Evolutionary conservation across 495 filamentous ascomycete species (phyloP), one percentile per base, ranked within the genome.

Genomic region (Xylaria cubensis): DNA sequence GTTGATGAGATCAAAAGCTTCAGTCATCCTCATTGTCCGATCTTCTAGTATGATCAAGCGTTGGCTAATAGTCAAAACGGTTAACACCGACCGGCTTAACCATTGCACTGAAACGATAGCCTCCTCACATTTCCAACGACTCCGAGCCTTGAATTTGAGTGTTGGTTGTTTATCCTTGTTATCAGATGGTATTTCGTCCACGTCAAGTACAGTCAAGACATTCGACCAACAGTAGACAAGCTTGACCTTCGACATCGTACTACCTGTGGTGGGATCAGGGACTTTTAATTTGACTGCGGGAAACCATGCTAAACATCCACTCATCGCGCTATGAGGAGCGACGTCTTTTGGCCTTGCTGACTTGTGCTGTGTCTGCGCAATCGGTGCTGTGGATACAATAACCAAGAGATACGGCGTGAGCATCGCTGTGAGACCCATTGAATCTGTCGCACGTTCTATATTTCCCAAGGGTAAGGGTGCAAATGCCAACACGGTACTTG

Each of bases 221-320:
- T 97, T 97, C 13, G 95, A 98, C 97, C 96, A 99, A 77, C 94
- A 97, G 81, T 98, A 99, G 2, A 93, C 94, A n/a, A 99, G 86
- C 78, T 98, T 98, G 56, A 92, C 90, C 76, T 89, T 90, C 19
- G 92, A 94, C 44, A 88, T 81, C 34, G 84, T 80, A 69, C 82
- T 85, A 4, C 84, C 86, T 24, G 86, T 86, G 26, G 79, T 77
- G 0, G 88, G 82, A 62, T 92, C 90, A 51, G 89, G 87, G 32
- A 90, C 88, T 80, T 98, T 99, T 50, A 98, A 82, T 75, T 92
- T 96, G 64, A 98, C 96, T 4, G 94, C 93, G 5, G 96, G 96
- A 80, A 98, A 99, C 96, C 96, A 99, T 21, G 96, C 94, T 67
- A 99, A 81, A 73, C 95, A 97, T 19, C 94, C 96, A 46, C 92